Evolutionary conservation across 2,329 filamentous ascomycete genomes (phyloP).

Genomic region (Exophiala oligosperma): DNA sequence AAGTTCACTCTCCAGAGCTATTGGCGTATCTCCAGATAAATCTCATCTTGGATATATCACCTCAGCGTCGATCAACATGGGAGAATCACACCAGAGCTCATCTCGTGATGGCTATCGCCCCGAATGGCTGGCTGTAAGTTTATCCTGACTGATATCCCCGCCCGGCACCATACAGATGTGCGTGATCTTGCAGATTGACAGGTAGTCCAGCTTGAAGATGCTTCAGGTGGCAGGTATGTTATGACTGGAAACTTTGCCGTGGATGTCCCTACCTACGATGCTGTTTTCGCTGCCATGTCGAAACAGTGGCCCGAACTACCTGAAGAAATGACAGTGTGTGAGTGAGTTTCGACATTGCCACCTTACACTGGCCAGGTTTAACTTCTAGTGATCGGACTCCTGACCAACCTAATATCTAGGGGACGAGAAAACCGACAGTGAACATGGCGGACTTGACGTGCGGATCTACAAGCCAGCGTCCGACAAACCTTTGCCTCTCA

Average conservation of each 20-base stretch:
- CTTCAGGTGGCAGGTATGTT: slow-evolving; percentile 20
- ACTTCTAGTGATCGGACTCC: not conserved
- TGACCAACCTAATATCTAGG: slow-evolving; percentile 4
- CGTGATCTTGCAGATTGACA: not conserved
- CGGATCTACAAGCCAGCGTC: slow-evolving; percentile 26
- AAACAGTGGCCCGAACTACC: slow-evolving; percentile 22
- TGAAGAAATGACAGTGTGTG: slow-evolving; percentile 23
- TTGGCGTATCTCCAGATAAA: too few species aligned
- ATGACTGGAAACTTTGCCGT: slow-evolving; percentile 22
- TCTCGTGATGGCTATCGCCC: slow-evolving; percentile 22
- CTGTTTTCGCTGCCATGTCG: slow-evolving; percentile 17
- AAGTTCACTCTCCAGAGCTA: too few species aligned
- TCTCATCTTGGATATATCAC: not conserved
- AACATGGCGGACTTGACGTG: slow-evolving; percentile 17
- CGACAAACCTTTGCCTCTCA: slow-evolving; percentile 32
- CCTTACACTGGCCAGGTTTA: not conserved
- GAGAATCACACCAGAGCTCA: slow-evolving; percentile 6
- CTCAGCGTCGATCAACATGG: not conserved
- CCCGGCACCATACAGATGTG: not conserved
- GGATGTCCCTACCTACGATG: slow-evolving; percentile 23
- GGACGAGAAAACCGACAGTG: slow-evolving; percentile 20
- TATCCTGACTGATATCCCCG: not conserved
- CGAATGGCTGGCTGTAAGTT: slow-evolving; percentile 26
- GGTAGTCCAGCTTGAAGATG: slow-evolving; percentile 24
- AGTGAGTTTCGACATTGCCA: slow-evolving; percentile 3